Percentiles rank a stretch among this genome's conserved stretches.
These are phyloP conservation scores for Phtheirospermum japonicum DNA, from an alignment of 257 asterid genomes.

Conservation along the genomic window DNA sequence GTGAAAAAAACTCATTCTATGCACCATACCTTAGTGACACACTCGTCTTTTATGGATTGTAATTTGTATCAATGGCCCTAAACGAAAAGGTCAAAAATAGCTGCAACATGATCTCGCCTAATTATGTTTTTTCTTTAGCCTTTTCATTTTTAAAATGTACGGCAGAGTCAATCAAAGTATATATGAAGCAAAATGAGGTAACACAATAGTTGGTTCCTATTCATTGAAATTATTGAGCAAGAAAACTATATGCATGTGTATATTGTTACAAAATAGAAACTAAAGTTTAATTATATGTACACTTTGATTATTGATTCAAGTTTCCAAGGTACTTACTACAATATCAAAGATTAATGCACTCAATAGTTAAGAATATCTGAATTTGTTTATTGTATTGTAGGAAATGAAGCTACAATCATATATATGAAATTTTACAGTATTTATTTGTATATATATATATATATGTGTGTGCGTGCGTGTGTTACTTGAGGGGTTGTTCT, in stretches of 20 bases:
- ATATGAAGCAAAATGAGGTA: background rate
- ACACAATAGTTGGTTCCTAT: background rate
- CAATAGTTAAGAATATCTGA: too few relatives aligned
- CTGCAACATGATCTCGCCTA: background rate
- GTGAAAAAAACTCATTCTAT: conserved; percentile 9
- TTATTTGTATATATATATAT: too few relatives aligned
- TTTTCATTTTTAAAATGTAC: background rate
- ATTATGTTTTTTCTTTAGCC: background rate
- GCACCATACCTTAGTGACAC: conserved; percentile 6
- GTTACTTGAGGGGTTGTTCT: too few relatives aligned
- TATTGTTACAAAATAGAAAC: too few relatives aligned
- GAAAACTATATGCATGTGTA: conserved; percentile 3
- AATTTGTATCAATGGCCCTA: background rate
- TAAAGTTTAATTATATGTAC: too few relatives aligned
- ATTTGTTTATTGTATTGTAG: too few relatives aligned
- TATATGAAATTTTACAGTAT: too few relatives aligned
- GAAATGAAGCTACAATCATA: too few relatives aligned
- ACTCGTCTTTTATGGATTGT: background rate
- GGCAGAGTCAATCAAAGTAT: background rate
- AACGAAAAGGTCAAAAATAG: background rate
- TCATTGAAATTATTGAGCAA: background rate
- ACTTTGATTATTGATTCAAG: too few relatives aligned
- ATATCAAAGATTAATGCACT: too few relatives aligned
- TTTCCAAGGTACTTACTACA: too few relatives aligned
- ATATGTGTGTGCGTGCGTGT: too few relatives aligned